A percentile compares a stretch with the other conserved stretches of the same genome.
These are phyloP conservation scores for Basipetospora sp. DNA, from an alignment of 2,329 filamentous ascomycete species.

Conservation along the genomic window DNA sequence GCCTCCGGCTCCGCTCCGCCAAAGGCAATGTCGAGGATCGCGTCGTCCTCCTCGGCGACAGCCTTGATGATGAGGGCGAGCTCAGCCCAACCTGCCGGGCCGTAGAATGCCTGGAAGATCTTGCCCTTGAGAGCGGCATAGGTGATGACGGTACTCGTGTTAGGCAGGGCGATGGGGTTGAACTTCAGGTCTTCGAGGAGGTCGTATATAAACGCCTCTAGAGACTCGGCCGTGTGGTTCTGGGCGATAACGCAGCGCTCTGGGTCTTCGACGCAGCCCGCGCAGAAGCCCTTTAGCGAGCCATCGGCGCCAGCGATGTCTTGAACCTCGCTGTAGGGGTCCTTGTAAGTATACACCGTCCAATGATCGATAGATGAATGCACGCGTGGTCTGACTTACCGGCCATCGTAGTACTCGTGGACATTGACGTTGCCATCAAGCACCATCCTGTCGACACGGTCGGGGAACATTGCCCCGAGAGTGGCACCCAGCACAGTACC, in stretches of 20 bases:
- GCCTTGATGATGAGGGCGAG: conserved; percentile 28
- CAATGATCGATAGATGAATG: neutral
- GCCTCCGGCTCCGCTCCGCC: no score
- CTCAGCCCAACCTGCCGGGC: conserved; percentile 25
- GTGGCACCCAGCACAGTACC: conserved; percentile 25
- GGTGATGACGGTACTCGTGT: conserved; percentile 27
- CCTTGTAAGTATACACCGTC: no score
- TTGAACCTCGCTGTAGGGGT: neutral
- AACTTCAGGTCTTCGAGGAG: conserved; percentile 27
- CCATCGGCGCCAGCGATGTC: conserved; percentile 43
- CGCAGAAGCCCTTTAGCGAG: conserved; percentile 37
- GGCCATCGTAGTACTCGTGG: conserved; percentile 15
- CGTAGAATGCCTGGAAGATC: conserved; percentile 29
- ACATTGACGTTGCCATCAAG: conserved; percentile 22
- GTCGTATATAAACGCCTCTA: conserved; percentile 22
- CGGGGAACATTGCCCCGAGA: conserved; percentile 27
- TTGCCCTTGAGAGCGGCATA: conserved; percentile 28
- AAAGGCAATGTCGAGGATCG: no score
- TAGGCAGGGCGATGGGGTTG: conserved; percentile 28
- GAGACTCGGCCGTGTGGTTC: conserved; percentile 19
- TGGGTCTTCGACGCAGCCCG: conserved; percentile 36
- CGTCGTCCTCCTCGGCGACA: conserved; percentile 29
- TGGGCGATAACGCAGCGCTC: conserved; percentile 27
- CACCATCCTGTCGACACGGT: conserved; percentile 23
- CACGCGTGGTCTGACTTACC: neutral